Base-by-base conservation (phyloP, 257 asterid genomes). In the Solanum acaule region DNA sequence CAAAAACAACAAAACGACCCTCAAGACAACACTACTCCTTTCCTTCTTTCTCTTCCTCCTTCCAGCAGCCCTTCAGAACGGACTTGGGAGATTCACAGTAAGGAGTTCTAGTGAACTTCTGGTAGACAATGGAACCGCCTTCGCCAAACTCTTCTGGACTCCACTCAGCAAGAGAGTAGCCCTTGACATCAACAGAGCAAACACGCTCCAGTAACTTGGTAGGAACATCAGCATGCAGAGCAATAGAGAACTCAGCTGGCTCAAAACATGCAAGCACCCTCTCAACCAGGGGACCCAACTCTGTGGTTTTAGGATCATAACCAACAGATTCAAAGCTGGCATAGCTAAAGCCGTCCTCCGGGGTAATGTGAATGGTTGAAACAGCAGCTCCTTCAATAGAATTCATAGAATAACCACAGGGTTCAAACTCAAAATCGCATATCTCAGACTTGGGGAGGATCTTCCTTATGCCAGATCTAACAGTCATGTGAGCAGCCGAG, bases 311-410 rank as follows among this genome's bases (percentile, higher is more conserved):
- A 56, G 93, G 81, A 88, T 95, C 90, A 85, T 95, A 95, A 4
- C 98, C 98, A 25, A 94, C 94, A 16, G 96, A 96, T 89, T 95
- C 98, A 88, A 95, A 95, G 91, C 98, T 95, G 0, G 98, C 98
- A 15, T 95, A 95, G 56, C 98, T 95, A 81, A 95, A 95, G 44
- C 98, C 98, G 59, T 95, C 98, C 82, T 95, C 98, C 0, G 98
- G 98, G 2, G 98, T 95, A 42, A 95, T 93, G 77, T 95, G 98
- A 68, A 95, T 95, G 49, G 98, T 94, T 16, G 98, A 94, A 4
- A 94, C 37, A 1, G 98, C 98, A 72, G 86, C 85, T 25, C 89
- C 98, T 88, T 95, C 98, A 35, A 95, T 92, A 31, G 98, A 94
- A 86, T 95, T 95, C 98, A 95, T 95, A 44, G 98, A 95, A 87